Conservation (phyloP, 106 monocot genomes). For the Allium fistulosum region DNA sequence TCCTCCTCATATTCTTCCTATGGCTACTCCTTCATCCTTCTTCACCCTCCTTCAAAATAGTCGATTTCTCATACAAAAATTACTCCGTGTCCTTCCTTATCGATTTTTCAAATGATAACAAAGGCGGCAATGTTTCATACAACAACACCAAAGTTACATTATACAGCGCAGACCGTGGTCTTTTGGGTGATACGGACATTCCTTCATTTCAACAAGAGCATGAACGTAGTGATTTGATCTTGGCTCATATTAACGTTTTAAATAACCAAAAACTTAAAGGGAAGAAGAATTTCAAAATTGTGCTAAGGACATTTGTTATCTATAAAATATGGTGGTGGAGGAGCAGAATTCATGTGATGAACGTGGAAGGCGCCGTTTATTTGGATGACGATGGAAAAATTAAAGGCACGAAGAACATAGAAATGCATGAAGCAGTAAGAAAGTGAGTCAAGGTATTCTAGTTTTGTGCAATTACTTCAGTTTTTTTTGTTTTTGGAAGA, state of each 20-base stretch:
- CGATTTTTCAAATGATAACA: slow-evolving; percentile 22
- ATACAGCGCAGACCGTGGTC: background rate
- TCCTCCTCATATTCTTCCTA: slow-evolving; percentile 40
- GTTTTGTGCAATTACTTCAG: background rate
- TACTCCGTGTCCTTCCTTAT: slow-evolving; percentile 13
- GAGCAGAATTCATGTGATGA: background rate
- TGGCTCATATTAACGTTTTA: background rate
- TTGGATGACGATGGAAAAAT: slow-evolving; percentile 5
- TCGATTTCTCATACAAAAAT: slow-evolving; percentile 17
- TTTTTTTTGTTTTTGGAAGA: background rate
- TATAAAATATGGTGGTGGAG: slow-evolving; percentile 13
- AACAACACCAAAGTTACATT: slow-evolving; percentile 9
- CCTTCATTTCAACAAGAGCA: slow-evolving; percentile 11
- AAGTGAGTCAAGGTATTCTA: background rate
- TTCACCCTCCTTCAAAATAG: slow-evolving; percentile 18
- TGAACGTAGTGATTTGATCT: background rate
- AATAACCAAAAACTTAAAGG: background rate
- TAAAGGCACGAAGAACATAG: background rate
- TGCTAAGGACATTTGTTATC: slow-evolving; percentile 13
- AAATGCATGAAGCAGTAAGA: background rate
- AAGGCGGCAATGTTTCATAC: slow-evolving; percentile 10
- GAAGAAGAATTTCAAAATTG: slow-evolving; percentile 9
- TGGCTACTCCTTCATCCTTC: slow-evolving; percentile 32
- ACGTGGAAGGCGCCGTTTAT: slow-evolving; percentile 5
- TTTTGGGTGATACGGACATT: background rate